These are phyloP conservation scores for Fusarium longipes DNA, from an alignment of 2,329 filamentous ascomycete species.

Conservation along the genomic window DNA sequence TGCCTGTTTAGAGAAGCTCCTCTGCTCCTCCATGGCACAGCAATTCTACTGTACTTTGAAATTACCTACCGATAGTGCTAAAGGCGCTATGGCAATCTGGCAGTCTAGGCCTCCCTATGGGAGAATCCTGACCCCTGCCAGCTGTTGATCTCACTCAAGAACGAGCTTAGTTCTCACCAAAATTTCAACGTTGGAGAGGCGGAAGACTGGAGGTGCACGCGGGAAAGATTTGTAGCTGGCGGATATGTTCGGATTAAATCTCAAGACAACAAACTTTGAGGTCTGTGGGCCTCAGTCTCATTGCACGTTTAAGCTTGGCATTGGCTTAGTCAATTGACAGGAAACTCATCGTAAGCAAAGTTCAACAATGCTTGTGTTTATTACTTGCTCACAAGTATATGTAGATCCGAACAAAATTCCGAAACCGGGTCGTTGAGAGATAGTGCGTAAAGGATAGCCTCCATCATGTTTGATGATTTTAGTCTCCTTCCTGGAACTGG, in stretches of 20 bases:
- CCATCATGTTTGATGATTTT: not conserved
- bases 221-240: not conserved
- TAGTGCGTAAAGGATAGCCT: not conserved
- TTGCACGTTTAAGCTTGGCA: not conserved
- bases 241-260: not conserved
- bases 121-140: constrained; percentile 19
- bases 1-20: constrained; percentile 11
- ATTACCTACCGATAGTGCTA: not conserved
- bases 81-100: not conserved
- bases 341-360: constrained; percentile 5
- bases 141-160: constrained; percentile 29
- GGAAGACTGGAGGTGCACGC: constrained; percentile 1
- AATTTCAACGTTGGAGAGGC: constrained; percentile 28
- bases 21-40: constrained; percentile 15
- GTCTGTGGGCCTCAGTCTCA: not conserved
- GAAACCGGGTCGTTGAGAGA: not conserved
- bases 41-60: not conserved
- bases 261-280: not conserved
- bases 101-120: not conserved
- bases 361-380: not conserved
- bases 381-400: not conserved
- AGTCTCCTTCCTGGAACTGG: not conserved
- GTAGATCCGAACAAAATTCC: not conserved
- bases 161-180: constrained; percentile 33
- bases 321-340: not conserved